phyloP scores from a whole-genome alignment of 1,284 basidiomycete genomes.

The Boletus sp. region DNA sequence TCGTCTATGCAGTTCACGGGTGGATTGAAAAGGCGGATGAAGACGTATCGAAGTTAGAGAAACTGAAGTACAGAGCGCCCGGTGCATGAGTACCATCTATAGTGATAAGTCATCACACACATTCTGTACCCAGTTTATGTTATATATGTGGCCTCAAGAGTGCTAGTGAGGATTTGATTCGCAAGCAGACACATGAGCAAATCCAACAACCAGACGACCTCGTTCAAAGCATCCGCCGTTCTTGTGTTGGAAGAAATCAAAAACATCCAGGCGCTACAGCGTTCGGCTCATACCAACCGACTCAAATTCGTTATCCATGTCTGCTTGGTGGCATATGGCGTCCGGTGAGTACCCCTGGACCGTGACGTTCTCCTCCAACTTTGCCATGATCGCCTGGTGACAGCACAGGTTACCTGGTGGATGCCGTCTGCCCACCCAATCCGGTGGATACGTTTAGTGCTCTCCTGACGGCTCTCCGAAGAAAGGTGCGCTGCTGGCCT shows the following conservation, averaged over 20 bases:
- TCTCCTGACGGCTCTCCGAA: slow-evolving; percentile 22
- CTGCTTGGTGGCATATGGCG: slow-evolving; percentile 27
- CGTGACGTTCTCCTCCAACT: not conserved
- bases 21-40: slow-evolving; percentile 43
- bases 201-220: not conserved
- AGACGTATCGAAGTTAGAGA: slow-evolving; percentile 48
- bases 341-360: slow-evolving; percentile 24
- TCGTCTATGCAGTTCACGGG: slow-evolving; percentile 42
- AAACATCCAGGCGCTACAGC: slow-evolving; percentile 7
- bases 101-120: too few relatives aligned
- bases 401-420: slow-evolving; percentile 29
- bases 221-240: slow-evolving; percentile 20
- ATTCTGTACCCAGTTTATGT: too few relatives aligned
- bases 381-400: not conserved
- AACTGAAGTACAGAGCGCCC: slow-evolving; percentile 49
- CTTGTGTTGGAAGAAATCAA: slow-evolving; percentile 17
- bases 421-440: slow-evolving; percentile 21
- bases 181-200: slow-evolving; percentile 5
- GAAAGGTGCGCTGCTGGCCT: slow-evolving; percentile 22
- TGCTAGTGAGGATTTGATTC: too few relatives aligned
- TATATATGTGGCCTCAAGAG: too few relatives aligned
- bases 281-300: slow-evolving; percentile 6
- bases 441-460: slow-evolving; percentile 16
- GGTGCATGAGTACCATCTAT: slow-evolving; percentile 40
- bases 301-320: slow-evolving; percentile 22